A percentile compares a stretch with the other conserved stretches of the same genome.
Evolutionary conservation across 805 yeast genomes (phyloP).

Genomic region (Yarrowia sp.): DNA sequence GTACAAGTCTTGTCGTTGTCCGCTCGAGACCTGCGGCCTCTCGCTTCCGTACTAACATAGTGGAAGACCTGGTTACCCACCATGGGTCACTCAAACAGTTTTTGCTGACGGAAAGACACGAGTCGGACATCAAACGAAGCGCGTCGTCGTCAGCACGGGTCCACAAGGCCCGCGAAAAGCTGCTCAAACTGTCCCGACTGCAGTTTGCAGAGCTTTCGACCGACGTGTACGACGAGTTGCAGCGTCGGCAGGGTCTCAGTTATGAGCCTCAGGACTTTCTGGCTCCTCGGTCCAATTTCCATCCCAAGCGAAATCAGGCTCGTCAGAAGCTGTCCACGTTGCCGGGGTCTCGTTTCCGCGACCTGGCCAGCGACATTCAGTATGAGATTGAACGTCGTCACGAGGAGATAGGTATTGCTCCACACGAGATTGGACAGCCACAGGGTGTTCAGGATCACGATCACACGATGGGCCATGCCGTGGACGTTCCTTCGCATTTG

Average conservation of each 20-base stretch:
- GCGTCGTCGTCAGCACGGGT: constrained; percentile 26
- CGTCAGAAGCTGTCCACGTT: constrained; percentile 84
- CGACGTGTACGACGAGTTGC: constrained; percentile 90
- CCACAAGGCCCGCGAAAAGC: constrained; percentile 76
- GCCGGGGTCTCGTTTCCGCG: constrained; percentile 79
- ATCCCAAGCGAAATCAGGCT: constrained; percentile 93
- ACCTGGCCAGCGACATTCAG: constrained; percentile 82
- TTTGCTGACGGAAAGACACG: constrained; percentile 1
- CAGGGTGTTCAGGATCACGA: not conserved
- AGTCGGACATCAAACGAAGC: constrained; percentile 12
- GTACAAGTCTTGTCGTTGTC: too few species aligned
- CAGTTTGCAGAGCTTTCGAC: constrained; percentile 90
- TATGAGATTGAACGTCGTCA: constrained; percentile 80
- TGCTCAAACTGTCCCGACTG: constrained; percentile 67
- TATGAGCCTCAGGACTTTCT: constrained; percentile 43
- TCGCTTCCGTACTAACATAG: too few species aligned
- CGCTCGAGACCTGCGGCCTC: too few species aligned
- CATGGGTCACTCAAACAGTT: constrained; percentile 22
- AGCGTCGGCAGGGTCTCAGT: constrained; percentile 56
- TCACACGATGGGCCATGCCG: constrained; percentile 18
- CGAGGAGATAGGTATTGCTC: not conserved
- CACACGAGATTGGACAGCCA: not conserved
- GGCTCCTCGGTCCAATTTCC: constrained; percentile 69
- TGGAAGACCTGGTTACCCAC: constrained; percentile 22
- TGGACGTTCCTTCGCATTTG: not conserved